Percentiles rank a stretch among this genome's conserved stretches.
Evolutionary conservation across 2,329 filamentous ascomycete species (phyloP).

Genomic region (Clarireedia monteithiana): DNA sequence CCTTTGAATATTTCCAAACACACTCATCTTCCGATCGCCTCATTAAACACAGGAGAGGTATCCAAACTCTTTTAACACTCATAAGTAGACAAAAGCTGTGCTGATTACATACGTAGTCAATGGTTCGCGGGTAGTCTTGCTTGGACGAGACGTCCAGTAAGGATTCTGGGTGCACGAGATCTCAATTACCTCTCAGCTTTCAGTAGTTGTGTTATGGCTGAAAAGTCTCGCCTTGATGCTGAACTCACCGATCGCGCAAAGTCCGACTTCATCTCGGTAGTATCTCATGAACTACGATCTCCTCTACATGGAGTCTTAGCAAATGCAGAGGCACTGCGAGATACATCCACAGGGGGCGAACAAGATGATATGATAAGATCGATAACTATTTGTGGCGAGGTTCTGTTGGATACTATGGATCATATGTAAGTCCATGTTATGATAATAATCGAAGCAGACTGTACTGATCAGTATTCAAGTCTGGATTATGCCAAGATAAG

Average conservation of each 20-base stretch:
- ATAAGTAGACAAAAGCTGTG: neutral
- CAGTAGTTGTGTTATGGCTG: slow-evolving; percentile 46
- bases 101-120: slow-evolving; percentile 15
- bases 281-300: slow-evolving; percentile 53
- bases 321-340: slow-evolving; percentile 41
- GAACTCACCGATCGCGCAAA: slow-evolving; percentile 35
- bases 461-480: slow-evolving; percentile 21
- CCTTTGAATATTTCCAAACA: neutral
- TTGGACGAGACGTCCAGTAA: slow-evolving; percentile 37
- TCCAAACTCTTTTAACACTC: too few species aligned
- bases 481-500: slow-evolving; percentile 29
- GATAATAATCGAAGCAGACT: neutral
- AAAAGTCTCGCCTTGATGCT: slow-evolving; percentile 42
- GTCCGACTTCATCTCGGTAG: slow-evolving; percentile 48
- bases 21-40: too few species aligned
- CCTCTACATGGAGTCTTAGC: slow-evolving; percentile 53
- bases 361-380: slow-evolving; percentile 40
- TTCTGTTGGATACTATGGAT: slow-evolving; percentile 44
- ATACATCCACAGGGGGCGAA: slow-evolving; percentile 36
- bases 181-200: slow-evolving; percentile 44
- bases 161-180: slow-evolving; percentile 36
- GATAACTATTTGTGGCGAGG: slow-evolving; percentile 41
- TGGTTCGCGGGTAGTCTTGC: slow-evolving; percentile 42
- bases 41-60: too few species aligned
- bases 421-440: slow-evolving; percentile 34